Base-by-base conservation (phyloP, 306 rosid genomes). In the Inga laurina region DNA sequence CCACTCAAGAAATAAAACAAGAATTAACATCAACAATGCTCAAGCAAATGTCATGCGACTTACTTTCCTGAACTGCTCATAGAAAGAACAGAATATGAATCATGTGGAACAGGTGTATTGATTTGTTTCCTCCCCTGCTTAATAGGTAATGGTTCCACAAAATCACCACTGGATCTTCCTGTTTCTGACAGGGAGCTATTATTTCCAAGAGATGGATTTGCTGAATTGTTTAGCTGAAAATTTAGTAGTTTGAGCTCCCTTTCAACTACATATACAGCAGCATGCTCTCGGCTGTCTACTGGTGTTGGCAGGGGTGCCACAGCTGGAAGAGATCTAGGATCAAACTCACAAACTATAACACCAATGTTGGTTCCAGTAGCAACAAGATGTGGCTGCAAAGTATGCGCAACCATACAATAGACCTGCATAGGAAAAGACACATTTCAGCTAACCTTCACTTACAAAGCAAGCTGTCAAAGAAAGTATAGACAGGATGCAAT, bases 61-160 rank as follows among this genome's bases (percentile, higher is more conserved):
- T 91, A 97, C 99, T 97, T 97, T 87, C 98, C 99, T 5, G 99
- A 97, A 88, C 95, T 91, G 96, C 99, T 97, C 64, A 94, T 89
- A 82, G 99, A 97, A 83, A 97, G 97, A 82, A 97, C 92, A 8
- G 99, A 97, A 85, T 97, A 88, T 16, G 99, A 94, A 90, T 97
- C 99, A 82, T 97, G 98, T 18, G 98, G 98, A 90, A 94, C 98
- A 64, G 99, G 98, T 51, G 92, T 94, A 82, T 96, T 94, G 77
- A 97, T 94, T 86, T 92, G 97, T 89, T 97, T 97, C 85, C 90
- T 97, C 73, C 84, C 88, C 89, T 94, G 99, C 90, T 97, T 97
- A 89, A 97, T 93, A 48, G 94, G 92, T 84, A 97, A 87, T n/a
- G 90, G 89, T 80, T 97, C 99, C 45, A 84, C 85, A 54, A 82